Conservation (phyloP, 345 rosid genomes). For the Corymbia maculata region DNA sequence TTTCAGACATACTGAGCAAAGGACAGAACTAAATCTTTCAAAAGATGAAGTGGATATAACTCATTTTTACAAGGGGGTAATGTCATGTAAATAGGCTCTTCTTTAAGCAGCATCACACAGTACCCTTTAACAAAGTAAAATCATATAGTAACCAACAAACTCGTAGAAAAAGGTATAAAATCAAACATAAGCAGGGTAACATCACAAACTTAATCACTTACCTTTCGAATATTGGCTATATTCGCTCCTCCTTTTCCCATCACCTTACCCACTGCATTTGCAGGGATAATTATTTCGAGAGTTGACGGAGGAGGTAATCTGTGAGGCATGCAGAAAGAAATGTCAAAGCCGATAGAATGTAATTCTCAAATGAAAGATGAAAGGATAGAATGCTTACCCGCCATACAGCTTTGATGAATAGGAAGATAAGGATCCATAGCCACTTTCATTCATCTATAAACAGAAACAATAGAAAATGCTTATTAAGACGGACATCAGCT, state of each 20-base stretch:
- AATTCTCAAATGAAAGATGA: neutral
- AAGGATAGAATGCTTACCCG: slow-evolving; percentile 45
- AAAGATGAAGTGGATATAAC: neutral
- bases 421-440: slow-evolving; percentile 57
- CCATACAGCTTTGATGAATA: slow-evolving; percentile 65
- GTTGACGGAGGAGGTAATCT: slow-evolving; percentile 54
- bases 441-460: slow-evolving; percentile 48
- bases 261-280: slow-evolving; percentile 82
- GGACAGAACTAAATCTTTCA: neutral
- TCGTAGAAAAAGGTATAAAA: neutral
- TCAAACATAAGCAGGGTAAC: neutral
- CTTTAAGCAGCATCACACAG: neutral
- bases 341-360: neutral
- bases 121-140: neutral
- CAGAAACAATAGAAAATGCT: neutral
- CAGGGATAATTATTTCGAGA: slow-evolving; percentile 74
- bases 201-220: slow-evolving; percentile 9
- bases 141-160: neutral
- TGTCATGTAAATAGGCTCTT: neutral
- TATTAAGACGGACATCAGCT: neutral
- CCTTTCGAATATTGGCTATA: slow-evolving; percentile 83
- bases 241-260: slow-evolving; percentile 91
- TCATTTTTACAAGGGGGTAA: neutral
- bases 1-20: neutral
- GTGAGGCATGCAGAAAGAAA: neutral